These are phyloP conservation scores for Neonothopanus nambi DNA, from an alignment of 1,284 basidiomycete species.

Conservation along the genomic window DNA sequence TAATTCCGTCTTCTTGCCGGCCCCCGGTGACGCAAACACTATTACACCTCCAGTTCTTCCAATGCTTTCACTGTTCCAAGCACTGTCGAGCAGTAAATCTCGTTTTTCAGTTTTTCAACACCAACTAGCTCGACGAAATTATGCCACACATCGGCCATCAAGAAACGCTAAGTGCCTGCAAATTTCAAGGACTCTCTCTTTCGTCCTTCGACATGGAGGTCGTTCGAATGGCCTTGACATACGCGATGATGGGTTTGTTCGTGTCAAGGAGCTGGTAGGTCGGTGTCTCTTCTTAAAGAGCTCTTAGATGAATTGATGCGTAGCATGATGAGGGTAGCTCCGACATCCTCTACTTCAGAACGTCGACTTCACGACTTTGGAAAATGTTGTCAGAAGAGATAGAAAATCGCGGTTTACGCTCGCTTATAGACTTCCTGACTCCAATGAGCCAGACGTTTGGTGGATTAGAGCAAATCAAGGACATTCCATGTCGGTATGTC, in stretches of 20 bases:
- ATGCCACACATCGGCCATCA: too few species aligned
- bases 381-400: conserved; percentile 62
- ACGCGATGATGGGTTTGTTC: conserved; percentile 67
- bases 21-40: too few species aligned
- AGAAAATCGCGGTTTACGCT: conserved; percentile 66
- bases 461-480: conserved; percentile 86
- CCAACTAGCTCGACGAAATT: too few species aligned
- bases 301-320: not conserved
- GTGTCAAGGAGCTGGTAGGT: conserved; percentile 58
- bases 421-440: conserved; percentile 47
- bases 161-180: conserved; percentile 3
- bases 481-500: conserved; percentile 63
- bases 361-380: conserved; percentile 49
- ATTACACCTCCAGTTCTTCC: too few species aligned
- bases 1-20: too few species aligned
- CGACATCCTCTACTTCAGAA: conserved; percentile 15
- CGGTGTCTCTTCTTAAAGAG: not conserved
- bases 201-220: conserved; percentile 73
- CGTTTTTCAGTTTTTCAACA: too few species aligned
- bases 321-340: conserved; percentile 29
- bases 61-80: too few species aligned
- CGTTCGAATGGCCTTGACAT: conserved; percentile 58
- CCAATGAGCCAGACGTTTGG: conserved; percentile 41
- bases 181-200: conserved; percentile 64
- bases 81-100: too few species aligned